Percentiles rank a stretch among this genome's conserved stretches.
Conservation (phyloP, 768 basidiomycete species). For the Leccinum variicolor region DNA sequence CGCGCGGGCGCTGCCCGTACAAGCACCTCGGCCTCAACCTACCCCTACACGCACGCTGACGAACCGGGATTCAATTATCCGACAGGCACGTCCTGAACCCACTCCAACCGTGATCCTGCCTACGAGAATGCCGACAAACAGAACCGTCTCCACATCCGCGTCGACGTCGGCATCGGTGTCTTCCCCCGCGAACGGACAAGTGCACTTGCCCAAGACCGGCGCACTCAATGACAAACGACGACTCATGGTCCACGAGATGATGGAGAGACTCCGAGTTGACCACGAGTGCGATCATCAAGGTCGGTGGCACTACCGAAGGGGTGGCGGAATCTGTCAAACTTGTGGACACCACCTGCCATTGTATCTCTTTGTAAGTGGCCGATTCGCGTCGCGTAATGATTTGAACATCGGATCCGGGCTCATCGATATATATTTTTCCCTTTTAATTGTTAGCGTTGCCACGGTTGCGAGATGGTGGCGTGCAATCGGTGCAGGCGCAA, state of each 20-base stretch:
- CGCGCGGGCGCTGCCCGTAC: neutral
- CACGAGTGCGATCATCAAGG: constrained; percentile 50
- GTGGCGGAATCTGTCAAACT: constrained; percentile 44
- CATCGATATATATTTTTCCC: neutral
- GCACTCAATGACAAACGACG: constrained; percentile 2
- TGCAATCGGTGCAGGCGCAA: constrained; percentile 39
- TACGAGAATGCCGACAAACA: neutral
- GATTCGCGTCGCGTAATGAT: neutral
- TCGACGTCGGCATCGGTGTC: neutral
- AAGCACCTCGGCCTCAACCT: neutral
- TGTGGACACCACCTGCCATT: constrained; percentile 39
- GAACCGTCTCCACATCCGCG: neutral
- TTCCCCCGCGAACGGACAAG: neutral
- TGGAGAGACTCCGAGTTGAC: constrained; percentile 42
- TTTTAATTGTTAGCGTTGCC: constrained; percentile 27
- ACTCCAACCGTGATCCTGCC: neutral
- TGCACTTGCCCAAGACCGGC: neutral
- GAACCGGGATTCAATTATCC: neutral
- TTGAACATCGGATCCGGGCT: neutral
- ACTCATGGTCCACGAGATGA: constrained; percentile 29
- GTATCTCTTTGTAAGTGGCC: constrained; percentile 48
- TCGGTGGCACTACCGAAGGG: constrained; percentile 43
- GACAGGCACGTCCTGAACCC: neutral
- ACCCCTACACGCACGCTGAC: constrained; percentile 2
- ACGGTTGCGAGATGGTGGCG: constrained; percentile 30